A percentile compares a stretch with the other conserved stretches of the same genome.
Conservation (phyloP, 345 rosid species). For the Brassica nigra region DNA sequence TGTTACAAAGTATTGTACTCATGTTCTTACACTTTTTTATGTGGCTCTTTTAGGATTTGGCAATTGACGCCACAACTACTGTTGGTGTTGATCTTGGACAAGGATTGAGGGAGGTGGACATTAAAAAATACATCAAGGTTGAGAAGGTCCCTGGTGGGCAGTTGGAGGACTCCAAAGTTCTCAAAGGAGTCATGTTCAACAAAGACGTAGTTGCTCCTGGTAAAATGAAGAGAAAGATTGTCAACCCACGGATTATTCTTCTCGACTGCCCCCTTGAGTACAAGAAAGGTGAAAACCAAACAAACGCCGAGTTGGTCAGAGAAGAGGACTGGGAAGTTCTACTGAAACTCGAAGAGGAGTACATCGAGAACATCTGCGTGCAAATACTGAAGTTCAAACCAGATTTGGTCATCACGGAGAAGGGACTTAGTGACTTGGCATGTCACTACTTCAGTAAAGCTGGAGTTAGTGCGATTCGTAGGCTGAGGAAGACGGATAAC, state of each 20-base stretch:
- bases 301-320: conserved; percentile 84
- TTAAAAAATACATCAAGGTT: conserved; percentile 85
- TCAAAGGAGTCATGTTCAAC: conserved; percentile 93
- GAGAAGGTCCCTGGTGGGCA: conserved; percentile 97
- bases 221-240: conserved; percentile 92
- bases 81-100: conserved; percentile 94
- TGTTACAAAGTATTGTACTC: conserved; percentile 6
- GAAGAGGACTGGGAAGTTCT: conserved; percentile 94
- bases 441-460: conserved; percentile 92
- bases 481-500: conserved; percentile 87
- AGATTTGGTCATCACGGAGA: conserved; percentile 85
- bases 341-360: conserved; percentile 89
- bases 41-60: conserved; percentile 66
- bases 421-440: conserved; percentile 95
- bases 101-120: conserved; percentile 91
- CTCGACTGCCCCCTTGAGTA: conserved; percentile 93
- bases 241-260: conserved; percentile 79
- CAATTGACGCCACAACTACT: conserved; percentile 82
- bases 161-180: conserved; percentile 87
- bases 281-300: conserved; percentile 98
- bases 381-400: conserved; percentile 91
- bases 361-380: conserved; percentile 76
- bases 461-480: conserved; percentile 90
- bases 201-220: conserved; percentile 96
- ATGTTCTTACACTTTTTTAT: neutral